Conservation (phyloP, 352 stramenopile species). For the Thraustochytrium sp. region DNA sequence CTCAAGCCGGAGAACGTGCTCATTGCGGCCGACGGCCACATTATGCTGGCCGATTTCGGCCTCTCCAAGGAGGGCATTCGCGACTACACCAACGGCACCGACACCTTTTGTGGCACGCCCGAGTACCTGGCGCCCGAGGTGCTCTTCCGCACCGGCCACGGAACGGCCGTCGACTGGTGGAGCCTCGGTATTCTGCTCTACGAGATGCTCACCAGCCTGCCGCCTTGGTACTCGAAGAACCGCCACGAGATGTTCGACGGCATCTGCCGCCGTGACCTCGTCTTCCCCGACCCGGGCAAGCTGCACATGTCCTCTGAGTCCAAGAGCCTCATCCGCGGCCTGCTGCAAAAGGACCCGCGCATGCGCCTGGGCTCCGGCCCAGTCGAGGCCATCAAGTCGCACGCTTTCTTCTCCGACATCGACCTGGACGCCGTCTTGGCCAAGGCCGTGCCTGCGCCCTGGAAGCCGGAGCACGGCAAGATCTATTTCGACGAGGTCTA, state of each 20-base stretch:
- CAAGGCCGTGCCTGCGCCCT: background rate
- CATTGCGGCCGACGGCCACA: conserved; percentile 30
- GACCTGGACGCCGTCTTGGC: conserved; percentile 79
- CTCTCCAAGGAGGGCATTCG: conserved; percentile 38
- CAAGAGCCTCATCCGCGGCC: conserved; percentile 39
- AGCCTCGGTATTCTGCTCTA: conserved; percentile 85
- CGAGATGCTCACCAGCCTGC: conserved; percentile 85
- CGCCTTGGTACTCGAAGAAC: conserved; percentile 83
- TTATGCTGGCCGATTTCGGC: conserved; percentile 44
- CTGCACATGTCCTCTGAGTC: conserved; percentile 53
- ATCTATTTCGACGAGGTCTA: conserved; percentile 36
- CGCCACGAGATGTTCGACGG: conserved; percentile 75
- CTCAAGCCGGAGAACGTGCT: conserved; percentile 44
- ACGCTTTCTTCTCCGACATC: conserved; percentile 81
- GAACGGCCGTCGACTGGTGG: conserved; percentile 86
- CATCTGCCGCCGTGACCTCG: conserved; percentile 15
- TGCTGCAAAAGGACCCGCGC: conserved; percentile 45
- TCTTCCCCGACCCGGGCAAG: conserved; percentile 53
- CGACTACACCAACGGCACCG: conserved; percentile 53
- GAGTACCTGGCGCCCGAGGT: conserved; percentile 96
- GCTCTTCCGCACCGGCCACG: conserved; percentile 63
- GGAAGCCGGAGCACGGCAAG: conserved; percentile 23
- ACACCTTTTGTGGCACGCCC: conserved; percentile 52
- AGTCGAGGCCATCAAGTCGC: conserved; percentile 75
- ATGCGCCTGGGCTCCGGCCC: conserved; percentile 58